Percentiles rank a stretch among this genome's conserved stretches.
phyloP scores from a whole-genome alignment of 1,284 basidiomycete genomes.

The Irpex sp. region DNA sequence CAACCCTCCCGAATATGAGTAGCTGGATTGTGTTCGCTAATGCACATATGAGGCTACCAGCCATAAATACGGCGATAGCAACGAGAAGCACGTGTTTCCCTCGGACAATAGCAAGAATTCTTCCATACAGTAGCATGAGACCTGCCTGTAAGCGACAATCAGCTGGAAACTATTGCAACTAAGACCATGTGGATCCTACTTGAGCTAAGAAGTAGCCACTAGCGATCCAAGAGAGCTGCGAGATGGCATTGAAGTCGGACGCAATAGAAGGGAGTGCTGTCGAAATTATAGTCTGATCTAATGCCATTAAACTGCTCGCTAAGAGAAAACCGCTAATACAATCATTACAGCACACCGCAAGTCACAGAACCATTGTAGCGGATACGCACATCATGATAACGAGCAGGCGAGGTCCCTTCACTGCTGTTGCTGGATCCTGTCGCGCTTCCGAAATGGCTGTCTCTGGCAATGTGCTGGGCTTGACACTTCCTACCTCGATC shows the following conservation, averaged over 20 bases:
- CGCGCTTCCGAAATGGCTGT: no score
- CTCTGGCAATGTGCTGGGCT: no score
- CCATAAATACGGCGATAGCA: constrained; percentile 4
- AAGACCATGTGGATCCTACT: not conserved
- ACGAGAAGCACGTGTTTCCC: constrained; percentile 6
- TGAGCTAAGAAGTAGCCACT: constrained; percentile 1
- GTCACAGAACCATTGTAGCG: not conserved
- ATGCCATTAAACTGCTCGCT: not conserved
- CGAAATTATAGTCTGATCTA: constrained; percentile 1
- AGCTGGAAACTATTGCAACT: not conserved
- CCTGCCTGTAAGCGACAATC: not conserved
- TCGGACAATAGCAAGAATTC: constrained; percentile 7
- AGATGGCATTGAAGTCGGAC: constrained; percentile 1
- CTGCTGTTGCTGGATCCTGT: no score
- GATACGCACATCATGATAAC: not conserved
- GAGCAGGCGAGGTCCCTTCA: not conserved
- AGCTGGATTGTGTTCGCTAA: constrained; percentile 1
- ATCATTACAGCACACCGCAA: not conserved
- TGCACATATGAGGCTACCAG: constrained; percentile 10
- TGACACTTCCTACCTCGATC: no score
- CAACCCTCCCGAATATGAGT: constrained; percentile 8
- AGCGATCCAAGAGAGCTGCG: not conserved
- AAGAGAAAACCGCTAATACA: not conserved
- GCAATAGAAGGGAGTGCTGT: not conserved
- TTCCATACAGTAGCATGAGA: constrained; percentile 8